A percentile compares a stretch with the other conserved stretches of the same genome.
Conservation (phyloP, 805 yeast genomes). For the Torulaspora microellipsoides region DNA sequence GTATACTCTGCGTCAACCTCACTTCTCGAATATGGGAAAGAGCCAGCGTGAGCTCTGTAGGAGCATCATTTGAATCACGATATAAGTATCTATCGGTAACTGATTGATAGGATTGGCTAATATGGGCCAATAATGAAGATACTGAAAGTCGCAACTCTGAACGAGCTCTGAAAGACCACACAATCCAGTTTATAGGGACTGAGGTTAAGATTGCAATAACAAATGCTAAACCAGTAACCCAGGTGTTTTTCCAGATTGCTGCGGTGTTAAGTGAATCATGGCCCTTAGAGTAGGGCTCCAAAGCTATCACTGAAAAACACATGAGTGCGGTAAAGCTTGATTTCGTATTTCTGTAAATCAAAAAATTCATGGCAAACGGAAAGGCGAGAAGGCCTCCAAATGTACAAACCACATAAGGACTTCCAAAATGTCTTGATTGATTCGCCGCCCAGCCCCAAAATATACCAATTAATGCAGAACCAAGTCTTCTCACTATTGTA, state of each 20-base stretch:
- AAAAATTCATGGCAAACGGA: conserved; percentile 34
- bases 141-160: conserved; percentile 39
- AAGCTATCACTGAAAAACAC: conserved; percentile 39
- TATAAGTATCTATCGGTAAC: conserved; percentile 47
- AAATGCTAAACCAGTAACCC: conserved; percentile 39
- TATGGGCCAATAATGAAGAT: conserved; percentile 38
- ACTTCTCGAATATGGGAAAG: conserved; percentile 46
- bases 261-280: conserved; percentile 15
- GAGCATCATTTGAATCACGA: conserved; percentile 44
- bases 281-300: conserved; percentile 31
- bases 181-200: conserved; percentile 40
- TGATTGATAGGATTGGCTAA: conserved; percentile 44
- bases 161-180: conserved; percentile 47
- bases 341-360: conserved; percentile 40
- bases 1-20: conserved; percentile 42
- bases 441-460: conserved; percentile 48
- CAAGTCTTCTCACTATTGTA: conserved; percentile 31
- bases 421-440: conserved; percentile 37
- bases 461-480: conserved; percentile 38
- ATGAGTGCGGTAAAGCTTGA: conserved; percentile 40
- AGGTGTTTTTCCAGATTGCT: conserved; percentile 36
- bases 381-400: conserved; percentile 38
- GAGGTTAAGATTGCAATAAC: conserved; percentile 39
- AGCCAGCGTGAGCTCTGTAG: conserved; percentile 42
- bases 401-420: conserved; percentile 39